Base-by-base conservation (phyloP, 768 basidiomycete species). In the Suillus bovinus region DNA sequence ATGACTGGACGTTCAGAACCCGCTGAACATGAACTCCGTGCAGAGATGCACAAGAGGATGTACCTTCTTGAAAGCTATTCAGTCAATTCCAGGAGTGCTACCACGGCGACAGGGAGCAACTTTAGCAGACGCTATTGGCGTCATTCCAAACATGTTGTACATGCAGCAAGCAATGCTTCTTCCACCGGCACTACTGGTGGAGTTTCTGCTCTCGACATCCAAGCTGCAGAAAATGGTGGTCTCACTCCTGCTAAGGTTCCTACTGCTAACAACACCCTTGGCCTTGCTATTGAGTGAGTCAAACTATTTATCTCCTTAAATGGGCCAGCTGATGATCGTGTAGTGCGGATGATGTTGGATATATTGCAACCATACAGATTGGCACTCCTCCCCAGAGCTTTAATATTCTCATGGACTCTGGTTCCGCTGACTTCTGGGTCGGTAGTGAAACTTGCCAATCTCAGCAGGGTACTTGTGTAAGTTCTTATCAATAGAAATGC, bases 391-490 rank as follows among this genome's bases (percentile, higher is more conserved):
- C 85, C 10, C 78, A 70, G 38, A 69, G 82, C 63, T 89, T 85
- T 68, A 69, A 76, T 33, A 71, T 90, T 58, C 77, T 90, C 22
- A 86, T 90, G 84, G 89, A 90, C 71, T 86, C 85, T 36, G 89
- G 89, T 33, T 86, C 84, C 14, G 85, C 87, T 11, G 89, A 90
- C 73, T 72, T 85, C 41, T 89, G 87, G 86, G 86, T 88, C 34
- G 84, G 84, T 16, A 72, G 79, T 20, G 85, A 86, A 68, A 76
- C 76, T 56, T 88, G 86, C 65, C 75, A 75, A 58, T 80, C 82
- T 7, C 65, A 75, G 41, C 72, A 63, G 39, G 81, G 78, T 16
- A 73, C 63, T 50, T 83, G 81, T 65, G 81, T 82, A 64, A 68
- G 81, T 73, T 39, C 20, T 10, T 49, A 58, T 47, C 9, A 2